Conservation (phyloP, 2,329 filamentous ascomycete genomes). For the Venturia aucupariae region DNA sequence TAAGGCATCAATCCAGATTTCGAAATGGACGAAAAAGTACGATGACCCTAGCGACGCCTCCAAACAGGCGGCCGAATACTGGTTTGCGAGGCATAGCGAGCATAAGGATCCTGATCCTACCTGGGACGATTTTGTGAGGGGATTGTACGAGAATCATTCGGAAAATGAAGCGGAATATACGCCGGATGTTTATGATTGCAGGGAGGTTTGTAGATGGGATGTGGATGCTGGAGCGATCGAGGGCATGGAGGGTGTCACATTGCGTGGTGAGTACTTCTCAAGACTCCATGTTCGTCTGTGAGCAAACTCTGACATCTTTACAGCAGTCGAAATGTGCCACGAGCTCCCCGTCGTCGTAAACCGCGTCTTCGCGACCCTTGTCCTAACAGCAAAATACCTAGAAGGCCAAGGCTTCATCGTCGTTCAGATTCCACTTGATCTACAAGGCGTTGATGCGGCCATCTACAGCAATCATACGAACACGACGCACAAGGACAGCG, state of each 20-base stretch:
- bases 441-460: slow-evolving; percentile 22
- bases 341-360: slow-evolving; percentile 51
- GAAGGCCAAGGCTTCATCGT: slow-evolving; percentile 20
- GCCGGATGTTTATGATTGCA: slow-evolving; percentile 43
- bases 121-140: slow-evolving; percentile 54
- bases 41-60: not conserved
- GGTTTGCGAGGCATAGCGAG: not conserved
- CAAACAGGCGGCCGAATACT: slow-evolving; percentile 1
- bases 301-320: not conserved
- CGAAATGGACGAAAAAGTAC: not conserved
- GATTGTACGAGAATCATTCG: slow-evolving; percentile 50
- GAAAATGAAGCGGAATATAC: slow-evolving; percentile 51
- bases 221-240: slow-evolving; percentile 19
- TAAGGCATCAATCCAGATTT: not conserved
- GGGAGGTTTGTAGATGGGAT: slow-evolving; percentile 36
- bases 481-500: slow-evolving; percentile 24
- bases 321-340: slow-evolving; percentile 58
- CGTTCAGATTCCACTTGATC: slow-evolving; percentile 30
- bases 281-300: not conserved
- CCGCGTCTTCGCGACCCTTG: slow-evolving; percentile 58
- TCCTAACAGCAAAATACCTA: slow-evolving; percentile 25
- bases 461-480: slow-evolving; percentile 24
- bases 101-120: not conserved
- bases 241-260: slow-evolving; percentile 22
- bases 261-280: slow-evolving; percentile 32